Evolutionary conservation across 2,329 filamentous ascomycete genomes (phyloP), one percentile per base, ranked within the genome.

Genomic region (Talaromyces pinophilus): DNA sequence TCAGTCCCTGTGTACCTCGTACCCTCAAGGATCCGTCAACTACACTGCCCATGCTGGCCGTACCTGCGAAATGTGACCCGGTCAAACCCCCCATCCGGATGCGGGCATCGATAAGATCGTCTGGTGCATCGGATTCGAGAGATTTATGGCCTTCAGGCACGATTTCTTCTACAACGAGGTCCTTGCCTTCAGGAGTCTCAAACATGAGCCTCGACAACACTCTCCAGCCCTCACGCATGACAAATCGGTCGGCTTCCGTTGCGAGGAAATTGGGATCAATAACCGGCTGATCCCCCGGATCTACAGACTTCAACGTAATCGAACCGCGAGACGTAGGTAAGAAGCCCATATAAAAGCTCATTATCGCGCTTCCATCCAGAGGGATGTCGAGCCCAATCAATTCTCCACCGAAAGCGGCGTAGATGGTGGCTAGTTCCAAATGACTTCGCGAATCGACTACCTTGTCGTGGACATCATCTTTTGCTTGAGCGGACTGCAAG

Each of bases 11-110:
- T 22, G 68, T 60, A 4, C 66, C 62, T 28, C 67, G 67, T n/a
- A 70, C 69, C 15, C 62, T 55, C 50, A 62, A 70, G 33, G 69
- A 46, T 10, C 59, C 67, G 35, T 70, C 69, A 40, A 70, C 68
- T 11, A 70, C 67, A 13, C 30, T 67, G 7, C 68, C 69, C 68
- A 70, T 70, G 17, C 64, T 62, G 2, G 63, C 59, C 13, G 68
- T 70, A 1, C 69, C 68, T 28, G 44, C 63, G 28, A 57, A 57
- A 25, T 40, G n/a, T 4, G 54, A 38, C 10, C n/a, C 33, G 5
- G 54, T 57, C 54, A 57, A 22, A 2, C n/a, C 30, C 17, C 54
- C 54, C 54, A 40, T 57, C 17, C n/a, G 33, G 3, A 57, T 57
- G 54, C 33, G 54, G 5, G 54, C n/a, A 33, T 38, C 52, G 8